Percentiles rank a stretch among this genome's conserved stretches.
Evolutionary conservation across 108 stramenopile species (phyloP).

Genomic region (Cyclotella baltica): DNA sequence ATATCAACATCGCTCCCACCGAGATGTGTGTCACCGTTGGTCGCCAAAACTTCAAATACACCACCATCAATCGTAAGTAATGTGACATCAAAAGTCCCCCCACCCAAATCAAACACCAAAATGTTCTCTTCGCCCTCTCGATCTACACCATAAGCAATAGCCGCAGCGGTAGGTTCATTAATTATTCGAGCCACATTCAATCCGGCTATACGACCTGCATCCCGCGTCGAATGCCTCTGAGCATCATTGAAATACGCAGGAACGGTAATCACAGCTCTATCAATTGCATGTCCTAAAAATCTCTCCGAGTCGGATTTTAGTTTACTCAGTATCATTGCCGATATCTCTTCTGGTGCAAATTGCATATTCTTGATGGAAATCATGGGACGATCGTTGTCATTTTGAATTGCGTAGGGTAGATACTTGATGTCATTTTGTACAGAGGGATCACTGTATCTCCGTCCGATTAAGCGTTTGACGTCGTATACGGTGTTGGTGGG

Average conservation of each 20-base stretch:
- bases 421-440: constrained; percentile 99
- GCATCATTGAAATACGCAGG: constrained; percentile 99
- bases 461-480: constrained; percentile 98
- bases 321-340: constrained; percentile 89
- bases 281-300: constrained; percentile 86
- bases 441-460: constrained; percentile 91
- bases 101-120: constrained; percentile 98
- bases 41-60: constrained; percentile 91
- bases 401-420: constrained; percentile 93
- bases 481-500: constrained; percentile 98
- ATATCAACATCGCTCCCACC: constrained; percentile 95
- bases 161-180: constrained; percentile 99
- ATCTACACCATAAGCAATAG: constrained; percentile 97
- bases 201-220: constrained; percentile 95
- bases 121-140: constrained; percentile 89
- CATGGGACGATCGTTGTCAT: constrained; percentile 33
- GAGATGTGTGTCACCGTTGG: constrained; percentile 91
- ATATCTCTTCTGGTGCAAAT: constrained; percentile 92
- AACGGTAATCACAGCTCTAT: constrained; percentile 96
- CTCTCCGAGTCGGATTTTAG: constrained; percentile 89
- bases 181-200: constrained; percentile 95
- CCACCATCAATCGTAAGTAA: constrained; percentile 95
- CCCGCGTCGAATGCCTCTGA: constrained; percentile 96
- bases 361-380: background rate
- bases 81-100: constrained; percentile 98